Percentiles rank a stretch among this genome's conserved stretches.
Evolutionary conservation across 2,329 filamentous ascomycete genomes (phyloP).

Genomic region (Pseudogymnoascus sp.): DNA sequence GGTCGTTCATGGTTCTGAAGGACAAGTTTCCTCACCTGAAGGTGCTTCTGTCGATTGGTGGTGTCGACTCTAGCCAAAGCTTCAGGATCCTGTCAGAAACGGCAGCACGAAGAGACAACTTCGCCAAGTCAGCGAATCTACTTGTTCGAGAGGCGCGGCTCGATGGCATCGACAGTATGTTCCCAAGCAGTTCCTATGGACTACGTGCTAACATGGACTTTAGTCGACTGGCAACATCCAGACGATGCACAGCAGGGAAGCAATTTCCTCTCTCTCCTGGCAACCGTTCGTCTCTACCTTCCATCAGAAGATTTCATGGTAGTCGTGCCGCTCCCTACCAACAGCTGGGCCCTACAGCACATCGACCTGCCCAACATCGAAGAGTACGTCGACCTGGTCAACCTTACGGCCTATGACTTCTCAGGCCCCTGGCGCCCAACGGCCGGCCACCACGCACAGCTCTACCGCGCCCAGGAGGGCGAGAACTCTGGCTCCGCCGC

Average conservation of each 20-base stretch:
- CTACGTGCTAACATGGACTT: neutral
- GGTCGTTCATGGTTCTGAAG: conserved; percentile 66
- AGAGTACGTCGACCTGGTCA: conserved; percentile 63
- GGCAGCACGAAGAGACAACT: conserved; percentile 53
- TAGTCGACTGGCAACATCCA: conserved; percentile 78
- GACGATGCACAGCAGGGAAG: conserved; percentile 54
- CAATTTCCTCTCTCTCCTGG: conserved; percentile 62
- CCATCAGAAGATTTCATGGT: conserved; percentile 60
- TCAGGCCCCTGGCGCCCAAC: conserved; percentile 59
- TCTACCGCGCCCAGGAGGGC: conserved; percentile 53
- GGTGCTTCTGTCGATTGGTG: conserved; percentile 70
- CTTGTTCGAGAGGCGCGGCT: conserved; percentile 63
- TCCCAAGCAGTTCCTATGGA: neutral
- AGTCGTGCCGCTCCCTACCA: conserved; percentile 63
- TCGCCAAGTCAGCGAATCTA: conserved; percentile 57
- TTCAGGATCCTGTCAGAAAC: conserved; percentile 60
- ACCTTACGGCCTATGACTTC: conserved; percentile 76
- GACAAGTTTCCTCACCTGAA: conserved; percentile 60
- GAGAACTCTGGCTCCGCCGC: conserved; percentile 58
- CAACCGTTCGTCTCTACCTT: conserved; percentile 56
- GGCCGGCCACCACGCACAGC: conserved; percentile 67
- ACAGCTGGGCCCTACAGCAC: conserved; percentile 54
- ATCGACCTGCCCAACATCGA: conserved; percentile 58
- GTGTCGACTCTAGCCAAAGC: conserved; percentile 52
- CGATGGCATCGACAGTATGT: conserved; percentile 68